phyloP scores from a whole-genome alignment of 106 monocot species.

The Acanthochlamys bracteata region DNA sequence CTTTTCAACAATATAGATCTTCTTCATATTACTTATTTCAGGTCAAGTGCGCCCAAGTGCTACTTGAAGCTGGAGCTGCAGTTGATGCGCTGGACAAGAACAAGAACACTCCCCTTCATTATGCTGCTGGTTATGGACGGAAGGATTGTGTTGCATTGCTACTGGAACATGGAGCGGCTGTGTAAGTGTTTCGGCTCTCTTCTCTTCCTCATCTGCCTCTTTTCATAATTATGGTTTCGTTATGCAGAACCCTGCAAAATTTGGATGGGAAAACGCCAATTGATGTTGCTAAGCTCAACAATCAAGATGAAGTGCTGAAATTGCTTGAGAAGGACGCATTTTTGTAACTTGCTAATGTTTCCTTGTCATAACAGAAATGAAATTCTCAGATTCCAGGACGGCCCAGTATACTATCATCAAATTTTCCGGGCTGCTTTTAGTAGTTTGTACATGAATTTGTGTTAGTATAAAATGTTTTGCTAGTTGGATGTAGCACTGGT shows the following conservation, averaged over 20 bases:
- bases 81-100: conserved; percentile 98
- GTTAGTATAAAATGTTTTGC: no score
- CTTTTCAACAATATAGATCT: no score
- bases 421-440: no score
- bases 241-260: conserved; percentile 77
- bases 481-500: no score
- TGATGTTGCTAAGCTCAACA: conserved; percentile 94
- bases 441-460: no score
- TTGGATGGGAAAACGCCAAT: conserved; percentile 92
- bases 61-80: conserved; percentile 78
- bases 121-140: conserved; percentile 89
- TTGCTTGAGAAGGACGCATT: conserved; percentile 94
- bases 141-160: conserved; percentile 90
- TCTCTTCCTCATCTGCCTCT: no score
- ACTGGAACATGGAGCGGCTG: conserved; percentile 76
- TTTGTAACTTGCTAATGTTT: no score
- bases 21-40: conserved; percentile 10
- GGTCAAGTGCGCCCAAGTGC: conserved; percentile 71
- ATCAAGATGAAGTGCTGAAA: conserved; percentile 86
- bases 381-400: no score
- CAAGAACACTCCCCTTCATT: conserved; percentile 94
- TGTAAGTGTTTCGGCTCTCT: conserved; percentile 37
- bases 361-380: no score
- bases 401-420: no score
- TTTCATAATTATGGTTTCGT: background rate